phyloP scores from a whole-genome alignment of 106 monocot genomes.

The Ottelia alismoides region DNA sequence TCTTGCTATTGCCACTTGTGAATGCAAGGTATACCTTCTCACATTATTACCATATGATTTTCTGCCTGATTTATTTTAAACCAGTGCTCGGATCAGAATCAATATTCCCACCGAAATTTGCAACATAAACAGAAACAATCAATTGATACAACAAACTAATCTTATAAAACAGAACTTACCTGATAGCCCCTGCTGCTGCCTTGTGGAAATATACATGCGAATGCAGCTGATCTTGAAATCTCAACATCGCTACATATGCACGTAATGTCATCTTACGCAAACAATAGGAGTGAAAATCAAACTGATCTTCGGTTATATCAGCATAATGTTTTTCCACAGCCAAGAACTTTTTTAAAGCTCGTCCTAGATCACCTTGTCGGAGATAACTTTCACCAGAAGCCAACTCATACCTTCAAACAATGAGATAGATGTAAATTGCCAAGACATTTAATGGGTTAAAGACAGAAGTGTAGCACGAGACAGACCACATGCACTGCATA shows the following conservation, averaged over 20 bases:
- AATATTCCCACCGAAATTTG: too few relatives aligned
- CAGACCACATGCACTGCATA: slow-evolving; percentile 99
- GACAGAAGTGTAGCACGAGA: not conserved
- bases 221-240: slow-evolving; percentile 88
- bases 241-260: slow-evolving; percentile 89
- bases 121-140: too few relatives aligned
- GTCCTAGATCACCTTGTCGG: slow-evolving; percentile 85
- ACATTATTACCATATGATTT: too few relatives aligned
- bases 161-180: slow-evolving; percentile 32
- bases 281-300: slow-evolving; percentile 98
- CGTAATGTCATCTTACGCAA: slow-evolving; percentile 96
- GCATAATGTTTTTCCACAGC: slow-evolving; percentile 97
- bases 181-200: slow-evolving; percentile 91
- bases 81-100: too few relatives aligned
- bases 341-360: slow-evolving; percentile 81
- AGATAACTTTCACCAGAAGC: slow-evolving; percentile 94
- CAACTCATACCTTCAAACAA: slow-evolving; percentile 70
- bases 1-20: too few relatives aligned
- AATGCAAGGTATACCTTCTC: too few relatives aligned
- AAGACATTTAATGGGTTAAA: too few relatives aligned
- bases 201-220: slow-evolving; percentile 89
- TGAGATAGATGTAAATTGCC: too few relatives aligned
- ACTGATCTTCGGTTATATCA: slow-evolving; percentile 96
- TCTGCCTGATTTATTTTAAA: too few relatives aligned
- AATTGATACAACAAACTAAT: not conserved